Percentiles rank a stretch among this genome's conserved stretches.
These are phyloP conservation scores for Colletotrichum tabaci DNA, from an alignment of 2,329 filamentous ascomycete species.

Conservation along the genomic window DNA sequence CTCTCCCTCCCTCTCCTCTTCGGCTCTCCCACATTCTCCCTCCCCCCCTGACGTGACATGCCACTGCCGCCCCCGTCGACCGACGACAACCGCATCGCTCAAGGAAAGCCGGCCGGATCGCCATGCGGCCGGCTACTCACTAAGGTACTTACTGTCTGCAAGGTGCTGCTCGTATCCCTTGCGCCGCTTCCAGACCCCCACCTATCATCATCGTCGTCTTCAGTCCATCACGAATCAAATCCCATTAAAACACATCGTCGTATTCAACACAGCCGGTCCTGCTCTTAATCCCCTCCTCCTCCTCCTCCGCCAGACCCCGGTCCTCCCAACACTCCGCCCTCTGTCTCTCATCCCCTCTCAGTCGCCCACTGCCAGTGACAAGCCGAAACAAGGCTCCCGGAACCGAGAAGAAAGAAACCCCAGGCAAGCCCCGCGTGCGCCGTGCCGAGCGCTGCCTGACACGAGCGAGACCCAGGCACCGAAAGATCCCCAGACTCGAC, in stretches of 20 bases:
- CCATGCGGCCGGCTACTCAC: background rate
- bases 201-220: background rate
- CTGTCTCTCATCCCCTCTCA: background rate
- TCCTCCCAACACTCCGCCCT: slow-evolving; percentile 2
- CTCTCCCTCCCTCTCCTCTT: background rate
- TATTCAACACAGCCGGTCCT: background rate
- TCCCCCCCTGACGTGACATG: background rate
- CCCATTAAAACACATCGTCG: background rate
- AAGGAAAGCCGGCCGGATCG: background rate
- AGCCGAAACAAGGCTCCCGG: slow-evolving; percentile 19
- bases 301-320: background rate
- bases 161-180: background rate
- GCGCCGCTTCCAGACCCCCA: slow-evolving; percentile 3
- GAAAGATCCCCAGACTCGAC: too few relatives aligned
- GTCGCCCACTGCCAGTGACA: background rate
- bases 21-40: background rate
- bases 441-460: slow-evolving; percentile 25
- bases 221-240: too few relatives aligned
- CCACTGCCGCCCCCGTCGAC: background rate
- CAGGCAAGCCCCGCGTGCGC: slow-evolving; percentile 9
- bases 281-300: too few relatives aligned
- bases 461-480: slow-evolving; percentile 1
- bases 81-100: background rate
- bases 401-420: slow-evolving; percentile 16
- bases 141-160: background rate